phyloP scores from a whole-genome alignment of 2,329 filamentous ascomycete species.

The Pseudomassariella vexata region DNA sequence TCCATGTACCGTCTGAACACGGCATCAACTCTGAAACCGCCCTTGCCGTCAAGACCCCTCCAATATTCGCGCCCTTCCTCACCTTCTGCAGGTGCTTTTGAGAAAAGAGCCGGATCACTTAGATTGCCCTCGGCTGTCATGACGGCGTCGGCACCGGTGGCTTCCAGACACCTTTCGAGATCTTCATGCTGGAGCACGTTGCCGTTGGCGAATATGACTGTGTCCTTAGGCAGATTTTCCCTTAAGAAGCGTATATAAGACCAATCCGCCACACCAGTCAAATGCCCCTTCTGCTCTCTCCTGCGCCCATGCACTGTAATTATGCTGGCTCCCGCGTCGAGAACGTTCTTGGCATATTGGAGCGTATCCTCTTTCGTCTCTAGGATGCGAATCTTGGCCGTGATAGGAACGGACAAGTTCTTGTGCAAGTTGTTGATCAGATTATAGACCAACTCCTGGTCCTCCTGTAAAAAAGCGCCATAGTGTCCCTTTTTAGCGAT shows the following conservation, averaged over 20 bases:
- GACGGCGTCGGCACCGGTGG: conserved; percentile 82
- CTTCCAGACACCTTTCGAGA: conserved; percentile 69
- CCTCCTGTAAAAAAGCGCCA: conserved; percentile 90
- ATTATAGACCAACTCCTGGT: conserved; percentile 75
- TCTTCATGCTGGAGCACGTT: conserved; percentile 82
- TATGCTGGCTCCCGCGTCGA: conserved; percentile 85
- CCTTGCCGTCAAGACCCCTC: conserved; percentile 70
- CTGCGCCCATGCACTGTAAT: conserved; percentile 86
- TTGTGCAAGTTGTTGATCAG: conserved; percentile 79
- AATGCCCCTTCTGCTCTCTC: conserved; percentile 90
- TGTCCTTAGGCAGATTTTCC: conserved; percentile 76
- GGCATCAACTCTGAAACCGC: conserved; percentile 85
- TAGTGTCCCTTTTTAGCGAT: conserved; percentile 90
- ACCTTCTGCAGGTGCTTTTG: conserved; percentile 55
- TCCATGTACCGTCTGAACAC: conserved; percentile 84
- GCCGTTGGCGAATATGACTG: conserved; percentile 94
- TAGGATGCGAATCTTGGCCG: conserved; percentile 88
- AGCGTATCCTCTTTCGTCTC: conserved; percentile 83
- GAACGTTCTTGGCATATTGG: conserved; percentile 80
- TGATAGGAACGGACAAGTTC: conserved; percentile 76
- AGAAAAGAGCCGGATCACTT: conserved; percentile 85
- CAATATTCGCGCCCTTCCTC: conserved; percentile 77
- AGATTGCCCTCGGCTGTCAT: conserved; percentile 97
- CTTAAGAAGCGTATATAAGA: conserved; percentile 73
- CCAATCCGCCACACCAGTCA: conserved; percentile 94